phyloP scores from a whole-genome alignment of 495 filamentous ascomycete genomes.

The Aspergillus mulundensis region DNA sequence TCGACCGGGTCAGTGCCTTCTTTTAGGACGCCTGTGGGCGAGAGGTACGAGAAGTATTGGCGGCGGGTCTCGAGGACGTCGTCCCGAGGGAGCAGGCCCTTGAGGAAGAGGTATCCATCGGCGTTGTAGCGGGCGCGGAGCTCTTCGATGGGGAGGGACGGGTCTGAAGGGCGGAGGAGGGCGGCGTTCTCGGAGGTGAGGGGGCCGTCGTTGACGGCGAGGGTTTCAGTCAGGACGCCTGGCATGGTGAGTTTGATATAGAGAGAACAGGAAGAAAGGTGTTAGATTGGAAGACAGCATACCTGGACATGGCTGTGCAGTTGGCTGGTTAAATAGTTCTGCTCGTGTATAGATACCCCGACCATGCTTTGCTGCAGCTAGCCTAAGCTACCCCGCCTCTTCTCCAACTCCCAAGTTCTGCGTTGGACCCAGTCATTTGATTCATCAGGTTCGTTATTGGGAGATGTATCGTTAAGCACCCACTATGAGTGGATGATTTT shows the following conservation, averaged over 20 bases:
- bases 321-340: conserved; percentile 4
- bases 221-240: conserved; percentile 25
- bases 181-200: conserved; percentile 45
- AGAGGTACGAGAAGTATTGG: conserved; percentile 54
- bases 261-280: not conserved
- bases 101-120: conserved; percentile 60
- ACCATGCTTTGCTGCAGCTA: not conserved
- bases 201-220: conserved; percentile 51
- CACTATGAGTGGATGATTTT: not conserved
- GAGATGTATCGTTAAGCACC: not conserved
- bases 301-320: not conserved
- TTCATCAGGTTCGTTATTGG: not conserved
- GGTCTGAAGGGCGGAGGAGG: conserved; percentile 39
- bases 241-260: conserved; percentile 22
- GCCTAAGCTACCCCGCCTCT: conserved; percentile 1
- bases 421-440: not conserved
- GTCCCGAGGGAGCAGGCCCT: conserved; percentile 51
- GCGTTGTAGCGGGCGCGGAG: conserved; percentile 49
- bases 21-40: conserved; percentile 53
- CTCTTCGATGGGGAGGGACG: conserved; percentile 35
- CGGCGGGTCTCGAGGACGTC: conserved; percentile 54
- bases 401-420: not conserved
- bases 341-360: not conserved
- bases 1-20: conserved; percentile 37
- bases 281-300: not conserved